phyloP scores from a whole-genome alignment of 2,329 filamentous ascomycete species.

The Colletotrichum australisinense region DNA sequence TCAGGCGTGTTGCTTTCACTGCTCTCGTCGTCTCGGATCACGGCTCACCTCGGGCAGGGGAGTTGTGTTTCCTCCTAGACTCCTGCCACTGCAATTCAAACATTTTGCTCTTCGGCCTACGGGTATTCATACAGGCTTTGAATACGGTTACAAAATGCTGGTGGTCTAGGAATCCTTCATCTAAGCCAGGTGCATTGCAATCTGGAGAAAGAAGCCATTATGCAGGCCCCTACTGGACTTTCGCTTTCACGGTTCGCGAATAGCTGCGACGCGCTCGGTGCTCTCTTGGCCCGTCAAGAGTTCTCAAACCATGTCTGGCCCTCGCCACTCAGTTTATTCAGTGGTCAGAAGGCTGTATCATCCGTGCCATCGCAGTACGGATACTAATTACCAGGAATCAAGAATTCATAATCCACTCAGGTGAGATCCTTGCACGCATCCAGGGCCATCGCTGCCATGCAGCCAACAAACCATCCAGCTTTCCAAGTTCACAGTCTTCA shows the following conservation, averaged over 20 bases:
- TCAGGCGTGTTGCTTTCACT: background rate
- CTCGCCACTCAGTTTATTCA: conserved; percentile 4
- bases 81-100: background rate
- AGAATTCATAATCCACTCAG: background rate
- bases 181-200: conserved; percentile 3
- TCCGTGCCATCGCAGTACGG: conserved; percentile 27
- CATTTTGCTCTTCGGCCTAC: background rate
- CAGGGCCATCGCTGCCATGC: background rate
- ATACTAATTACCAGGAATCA: conserved; percentile 8
- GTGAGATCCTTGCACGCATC: conserved; percentile 5
- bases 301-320: background rate
- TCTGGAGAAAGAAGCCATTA: conserved; percentile 7
- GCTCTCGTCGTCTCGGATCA: background rate
- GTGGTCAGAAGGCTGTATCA: conserved; percentile 17
- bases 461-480: background rate
- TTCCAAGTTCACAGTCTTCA: background rate
- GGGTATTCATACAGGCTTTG: no score
- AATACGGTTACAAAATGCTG: background rate
- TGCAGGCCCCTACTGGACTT: conserved; percentile 3
- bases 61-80: background rate
- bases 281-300: background rate
- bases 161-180: conserved; percentile 7
- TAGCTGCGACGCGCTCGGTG: background rate
- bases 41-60: conserved; percentile 5
- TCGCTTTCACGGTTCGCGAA: background rate